Evolutionary conservation across 805 yeast genomes (phyloP).

Genomic region (Candida montana): DNA sequence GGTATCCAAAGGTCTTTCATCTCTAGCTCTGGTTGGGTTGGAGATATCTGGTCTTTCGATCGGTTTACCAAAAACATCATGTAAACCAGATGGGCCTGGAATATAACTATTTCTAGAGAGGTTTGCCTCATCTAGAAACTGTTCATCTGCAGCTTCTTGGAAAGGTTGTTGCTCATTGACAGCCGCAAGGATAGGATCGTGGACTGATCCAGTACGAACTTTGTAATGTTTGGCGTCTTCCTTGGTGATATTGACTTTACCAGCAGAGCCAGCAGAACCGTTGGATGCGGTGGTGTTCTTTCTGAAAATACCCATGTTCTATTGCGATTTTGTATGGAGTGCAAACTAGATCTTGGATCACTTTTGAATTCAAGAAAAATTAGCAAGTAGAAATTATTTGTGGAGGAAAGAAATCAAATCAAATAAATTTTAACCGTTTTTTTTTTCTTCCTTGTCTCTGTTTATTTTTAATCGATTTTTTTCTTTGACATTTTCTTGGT

Average conservation of each 20-base stretch:
- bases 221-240: slow-evolving; percentile 53
- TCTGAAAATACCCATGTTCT: slow-evolving; percentile 41
- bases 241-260: slow-evolving; percentile 39
- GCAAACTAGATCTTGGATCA: no score
- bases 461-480: not conserved
- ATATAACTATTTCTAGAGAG: slow-evolving; percentile 27
- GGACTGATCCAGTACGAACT: slow-evolving; percentile 62
- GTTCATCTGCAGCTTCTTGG: slow-evolving; percentile 40
- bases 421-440: not conserved
- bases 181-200: slow-evolving; percentile 89
- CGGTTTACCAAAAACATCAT: slow-evolving; percentile 82
- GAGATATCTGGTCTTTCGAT: slow-evolving; percentile 79
- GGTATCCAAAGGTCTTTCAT: slow-evolving; percentile 96
- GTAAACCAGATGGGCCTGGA: slow-evolving; percentile 45
- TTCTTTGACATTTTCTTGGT: not conserved
- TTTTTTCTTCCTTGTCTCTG: no score
- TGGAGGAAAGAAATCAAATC: no score
- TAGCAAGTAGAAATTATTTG: no score
- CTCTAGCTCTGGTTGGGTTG: slow-evolving; percentile 88
- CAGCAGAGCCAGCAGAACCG: slow-evolving; percentile 25
- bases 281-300: slow-evolving; percentile 29
- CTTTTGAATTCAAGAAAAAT: no score
- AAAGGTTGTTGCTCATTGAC: slow-evolving; percentile 96
- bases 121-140: slow-evolving; percentile 15
- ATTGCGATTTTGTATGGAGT: no score